Conservation (phyloP, 768 basidiomycete genomes). For the Pleurotus cornucopiae region DNA sequence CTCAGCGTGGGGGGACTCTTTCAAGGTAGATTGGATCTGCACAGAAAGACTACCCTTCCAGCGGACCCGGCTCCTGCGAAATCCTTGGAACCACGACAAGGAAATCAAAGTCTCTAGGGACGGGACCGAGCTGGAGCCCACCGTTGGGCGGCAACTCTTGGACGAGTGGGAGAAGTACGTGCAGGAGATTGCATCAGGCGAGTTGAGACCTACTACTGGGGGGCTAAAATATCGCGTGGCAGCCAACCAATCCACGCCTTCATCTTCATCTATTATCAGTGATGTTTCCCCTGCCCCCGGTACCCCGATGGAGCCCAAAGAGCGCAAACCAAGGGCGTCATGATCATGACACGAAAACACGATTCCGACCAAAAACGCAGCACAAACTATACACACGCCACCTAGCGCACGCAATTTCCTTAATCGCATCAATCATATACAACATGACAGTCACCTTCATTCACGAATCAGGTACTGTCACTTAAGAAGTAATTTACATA, state of each 20-base stretch:
- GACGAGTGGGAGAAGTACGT: slow-evolving; percentile 58
- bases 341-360: too few relatives aligned
- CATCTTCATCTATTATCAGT: not conserved
- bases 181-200: slow-evolving; percentile 13
- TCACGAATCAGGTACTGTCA: slow-evolving; percentile 48
- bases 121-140: slow-evolving; percentile 89
- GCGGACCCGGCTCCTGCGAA: slow-evolving; percentile 75
- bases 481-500: slow-evolving; percentile 20
- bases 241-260: slow-evolving; percentile 9
- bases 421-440: slow-evolving; percentile 14
- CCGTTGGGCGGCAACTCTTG: slow-evolving; percentile 60
- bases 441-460: slow-evolving; percentile 41
- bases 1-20: slow-evolving; percentile 69
- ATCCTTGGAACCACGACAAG: slow-evolving; percentile 88
- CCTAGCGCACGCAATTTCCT: slow-evolving; percentile 5
- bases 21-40: slow-evolving; percentile 80
- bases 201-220: not conserved
- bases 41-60: slow-evolving; percentile 70
- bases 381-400: slow-evolving; percentile 13
- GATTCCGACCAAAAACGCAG: not conserved
- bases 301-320: too few relatives aligned
- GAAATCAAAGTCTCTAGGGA: slow-evolving; percentile 83
- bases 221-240: not conserved
- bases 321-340: too few relatives aligned
- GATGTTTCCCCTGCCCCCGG: slow-evolving; percentile 6